Evolutionary conservation across 257 asterid genomes (phyloP), one percentile per base, ranked within the genome.

Genomic region (Anisodus acutangulus): DNA sequence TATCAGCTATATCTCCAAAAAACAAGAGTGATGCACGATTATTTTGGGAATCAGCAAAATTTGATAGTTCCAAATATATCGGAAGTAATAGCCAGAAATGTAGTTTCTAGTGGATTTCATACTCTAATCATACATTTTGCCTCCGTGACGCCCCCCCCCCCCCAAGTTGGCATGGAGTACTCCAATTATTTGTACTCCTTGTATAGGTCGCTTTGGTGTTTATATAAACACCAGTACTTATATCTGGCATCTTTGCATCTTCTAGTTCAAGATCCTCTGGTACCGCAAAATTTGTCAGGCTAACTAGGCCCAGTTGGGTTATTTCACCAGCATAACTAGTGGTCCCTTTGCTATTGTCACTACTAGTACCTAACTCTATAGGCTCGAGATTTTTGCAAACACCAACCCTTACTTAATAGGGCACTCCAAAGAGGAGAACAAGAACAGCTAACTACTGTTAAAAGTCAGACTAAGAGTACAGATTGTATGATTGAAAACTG

Each of bases 391-490:
- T 57, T 79, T 35, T 57, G 70, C 67, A 37, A 57, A 57, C 70
- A 79, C 26, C 83, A 37, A 57, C 11, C 47, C 17, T 35, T 57
- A n/a, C 83, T 37, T 57, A 79, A 16, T 57, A 58, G n/a, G 70
- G 13, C 35, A 79, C 4, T 79, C 43, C 70, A 15, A 79, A 58
- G 35, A 58, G 70, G 45, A 35, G 74, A 67, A 79, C 10, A 6
- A 79, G 37, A 9, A 58, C 5, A 79, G 39, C 83, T 79, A 13
- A 37, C 19, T 79, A 58, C 7, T 1, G 17, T n/a, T 79, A 57
- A 57, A 55, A 79, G 37, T 57, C 53, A 79, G 9, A 79, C 83
- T 37, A 79, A 69, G 79, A 45, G 31, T 70, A 41, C 57, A 10
- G 55, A 70, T 70, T 22, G 9, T 70, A 43, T 70, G 58, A 71